These are phyloP conservation scores for Bassia scoparia DNA, from an alignment of 148 eudicot genomes.

Conservation along the genomic window DNA sequence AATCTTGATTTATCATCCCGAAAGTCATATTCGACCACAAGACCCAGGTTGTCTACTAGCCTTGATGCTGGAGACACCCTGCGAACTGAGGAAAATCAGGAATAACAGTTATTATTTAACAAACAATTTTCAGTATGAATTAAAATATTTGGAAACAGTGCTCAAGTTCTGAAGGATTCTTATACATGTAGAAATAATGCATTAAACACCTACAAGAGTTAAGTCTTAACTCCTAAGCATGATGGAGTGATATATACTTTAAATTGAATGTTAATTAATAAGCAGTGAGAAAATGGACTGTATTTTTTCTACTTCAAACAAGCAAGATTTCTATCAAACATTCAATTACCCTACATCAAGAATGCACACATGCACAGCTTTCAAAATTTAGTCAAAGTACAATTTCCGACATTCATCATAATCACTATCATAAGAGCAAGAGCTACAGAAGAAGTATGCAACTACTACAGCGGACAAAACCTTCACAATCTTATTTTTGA, in stretches of 20 bases:
- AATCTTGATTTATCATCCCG: slow-evolving; percentile 43
- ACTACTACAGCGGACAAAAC: neutral
- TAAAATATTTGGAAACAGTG: neutral
- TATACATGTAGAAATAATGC: neutral
- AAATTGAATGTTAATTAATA: too few species aligned
- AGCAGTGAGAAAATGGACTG: too few species aligned
- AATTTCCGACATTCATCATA: neutral
- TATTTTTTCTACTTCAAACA: too few species aligned
- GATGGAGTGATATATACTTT: too few species aligned
- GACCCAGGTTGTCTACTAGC: slow-evolving; percentile 82
- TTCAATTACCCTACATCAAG: neutral
- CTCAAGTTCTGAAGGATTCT: neutral
- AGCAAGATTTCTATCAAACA: neutral
- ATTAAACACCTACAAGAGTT: neutral
- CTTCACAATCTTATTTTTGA: neutral
- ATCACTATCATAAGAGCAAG: neutral
- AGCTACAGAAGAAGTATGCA: neutral
- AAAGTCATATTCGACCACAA: slow-evolving; percentile 86
- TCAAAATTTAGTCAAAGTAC: neutral
- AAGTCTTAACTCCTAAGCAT: neutral
- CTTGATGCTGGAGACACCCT: slow-evolving; percentile 89
- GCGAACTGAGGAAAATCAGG: slow-evolving; percentile 55
- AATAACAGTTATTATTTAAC: slow-evolving; percentile 1
- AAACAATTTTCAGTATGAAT: neutral
- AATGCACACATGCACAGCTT: neutral